These are phyloP conservation scores for Xylaria digitata DNA, from an alignment of 2,329 filamentous ascomycete species.

Conservation along the genomic window DNA sequence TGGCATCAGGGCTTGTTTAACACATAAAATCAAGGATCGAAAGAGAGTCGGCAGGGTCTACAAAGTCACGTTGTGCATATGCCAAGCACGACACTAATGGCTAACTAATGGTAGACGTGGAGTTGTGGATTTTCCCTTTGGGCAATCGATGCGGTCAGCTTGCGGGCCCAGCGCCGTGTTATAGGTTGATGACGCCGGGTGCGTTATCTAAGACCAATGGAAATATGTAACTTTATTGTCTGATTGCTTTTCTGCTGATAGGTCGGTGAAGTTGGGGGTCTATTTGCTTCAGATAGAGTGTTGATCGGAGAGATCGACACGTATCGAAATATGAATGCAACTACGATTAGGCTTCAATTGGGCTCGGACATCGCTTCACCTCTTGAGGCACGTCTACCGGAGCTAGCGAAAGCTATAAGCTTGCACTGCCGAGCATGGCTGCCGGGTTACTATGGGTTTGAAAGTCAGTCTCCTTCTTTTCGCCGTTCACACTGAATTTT, in stretches of 20 bases:
- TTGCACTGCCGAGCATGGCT: not conserved
- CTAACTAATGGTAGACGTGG: constrained; percentile 14
- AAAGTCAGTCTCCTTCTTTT: too few relatives aligned
- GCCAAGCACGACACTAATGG: constrained; percentile 20
- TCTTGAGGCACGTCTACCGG: not conserved
- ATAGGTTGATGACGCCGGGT: constrained; percentile 31
- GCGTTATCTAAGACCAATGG: constrained; percentile 38
- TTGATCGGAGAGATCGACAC: constrained; percentile 10
- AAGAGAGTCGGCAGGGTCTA: not conserved
- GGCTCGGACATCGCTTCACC: constrained; percentile 9
- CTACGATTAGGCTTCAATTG: not conserved
- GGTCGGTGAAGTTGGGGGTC: constrained; percentile 14
- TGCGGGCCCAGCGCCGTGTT: constrained; percentile 33
- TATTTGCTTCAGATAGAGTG: not conserved
- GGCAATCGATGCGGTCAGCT: constrained; percentile 34
- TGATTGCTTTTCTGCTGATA: constrained; percentile 22
- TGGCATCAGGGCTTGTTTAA: not conserved
- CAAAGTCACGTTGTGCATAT: constrained; percentile 19
- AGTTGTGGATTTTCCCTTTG: constrained; percentile 29
- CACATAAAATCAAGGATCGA: not conserved
- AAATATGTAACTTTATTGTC: constrained; percentile 34
- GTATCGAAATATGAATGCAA: constrained; percentile 3
- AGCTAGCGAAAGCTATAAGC: not conserved
- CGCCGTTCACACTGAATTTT: too few relatives aligned
- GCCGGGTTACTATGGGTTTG: too few relatives aligned